Conservation (phyloP, 2,329 filamentous ascomycete genomes). For the Aspergillus amoenus region DNA sequence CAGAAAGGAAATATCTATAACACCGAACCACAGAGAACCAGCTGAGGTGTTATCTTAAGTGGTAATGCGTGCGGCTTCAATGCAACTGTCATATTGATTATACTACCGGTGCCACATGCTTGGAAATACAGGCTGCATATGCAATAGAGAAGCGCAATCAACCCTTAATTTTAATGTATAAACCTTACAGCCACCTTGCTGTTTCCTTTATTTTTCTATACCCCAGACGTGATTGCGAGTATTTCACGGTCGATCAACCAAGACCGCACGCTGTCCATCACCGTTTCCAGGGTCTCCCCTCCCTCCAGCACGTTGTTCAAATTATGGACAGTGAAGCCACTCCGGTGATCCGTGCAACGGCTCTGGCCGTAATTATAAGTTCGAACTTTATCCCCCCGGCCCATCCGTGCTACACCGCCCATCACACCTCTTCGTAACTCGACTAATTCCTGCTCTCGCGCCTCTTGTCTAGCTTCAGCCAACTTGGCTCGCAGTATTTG, state of each 20-base stretch:
- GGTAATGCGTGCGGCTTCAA: neutral
- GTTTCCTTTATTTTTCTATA: conserved; percentile 47
- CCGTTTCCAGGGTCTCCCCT: conserved; percentile 66
- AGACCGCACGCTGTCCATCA: conserved; percentile 74
- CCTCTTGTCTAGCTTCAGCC: conserved; percentile 76
- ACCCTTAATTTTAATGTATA: neutral
- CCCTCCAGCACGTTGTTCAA: conserved; percentile 78
- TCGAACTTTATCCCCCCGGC: conserved; percentile 87
- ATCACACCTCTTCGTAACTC: conserved; percentile 75
- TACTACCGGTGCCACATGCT: neutral
- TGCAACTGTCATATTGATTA: neutral
- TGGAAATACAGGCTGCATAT: neutral
- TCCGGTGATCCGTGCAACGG: conserved; percentile 85
- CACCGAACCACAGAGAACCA: neutral
- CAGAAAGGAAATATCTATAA: conserved; percentile 73
- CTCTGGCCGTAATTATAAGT: conserved; percentile 83
- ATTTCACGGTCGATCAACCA: conserved; percentile 79
- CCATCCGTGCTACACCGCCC: conserved; percentile 73
- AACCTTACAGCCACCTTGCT: neutral
- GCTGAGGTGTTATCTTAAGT: neutral
- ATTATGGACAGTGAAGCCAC: conserved; percentile 75
- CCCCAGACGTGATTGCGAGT: conserved; percentile 64
- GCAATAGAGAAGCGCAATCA: neutral
- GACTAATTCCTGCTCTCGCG: conserved; percentile 76
- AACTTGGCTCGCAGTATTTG: conserved; percentile 76